Evolutionary conservation across 495 filamentous ascomycete species (phyloP), one percentile per base, ranked within the genome.

Genomic region (Viridothelium virens): DNA sequence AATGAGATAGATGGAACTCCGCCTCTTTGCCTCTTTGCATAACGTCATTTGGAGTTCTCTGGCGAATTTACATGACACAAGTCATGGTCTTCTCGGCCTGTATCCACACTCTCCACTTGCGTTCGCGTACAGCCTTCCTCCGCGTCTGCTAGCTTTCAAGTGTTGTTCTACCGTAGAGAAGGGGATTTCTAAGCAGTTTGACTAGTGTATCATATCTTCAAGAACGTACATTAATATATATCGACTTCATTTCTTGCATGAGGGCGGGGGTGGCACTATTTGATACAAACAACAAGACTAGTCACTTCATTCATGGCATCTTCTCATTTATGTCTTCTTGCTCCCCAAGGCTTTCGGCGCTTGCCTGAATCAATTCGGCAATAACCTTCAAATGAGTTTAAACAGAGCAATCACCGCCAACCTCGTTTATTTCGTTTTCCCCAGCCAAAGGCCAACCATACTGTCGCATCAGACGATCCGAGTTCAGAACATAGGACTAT

Each of bases 1-100:
- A 11, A 73, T 75, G 69, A 74, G 73, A 68, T 77, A n/a, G n/a
- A n/a, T n/a, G n/a, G n/a, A 34, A 7, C 5, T 31, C 4, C 10
- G 31, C n/a, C 36, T 33, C 10, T 59, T 14, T 36, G 33, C 7
- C 31, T 25, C 25, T 59, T 59, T 36, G 53, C 18, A 59, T 59
- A 36, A 34, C 18, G 31, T 36, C 5, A 7, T 9, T 36, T 59
- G 2, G 18, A 59, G 11, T 33, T 7, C 14, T 7, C 41, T 44
- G 41, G 41, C 41, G 31, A 16, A 18, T 53, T 18, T 59, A 31
- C 53, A 2, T 34, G 53, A 2, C 7, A 34, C 53, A 33, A 53
- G 48, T 53, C 14, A 34, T 36, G 53, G 31, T 2, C 31, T 36
- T 18, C 18, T 25, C 11, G 18, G 14, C 7, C 18, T 59, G 25